These are phyloP conservation scores for Cladosporium sp. DNA, from an alignment of 2,329 filamentous ascomycete species.

Conservation along the genomic window DNA sequence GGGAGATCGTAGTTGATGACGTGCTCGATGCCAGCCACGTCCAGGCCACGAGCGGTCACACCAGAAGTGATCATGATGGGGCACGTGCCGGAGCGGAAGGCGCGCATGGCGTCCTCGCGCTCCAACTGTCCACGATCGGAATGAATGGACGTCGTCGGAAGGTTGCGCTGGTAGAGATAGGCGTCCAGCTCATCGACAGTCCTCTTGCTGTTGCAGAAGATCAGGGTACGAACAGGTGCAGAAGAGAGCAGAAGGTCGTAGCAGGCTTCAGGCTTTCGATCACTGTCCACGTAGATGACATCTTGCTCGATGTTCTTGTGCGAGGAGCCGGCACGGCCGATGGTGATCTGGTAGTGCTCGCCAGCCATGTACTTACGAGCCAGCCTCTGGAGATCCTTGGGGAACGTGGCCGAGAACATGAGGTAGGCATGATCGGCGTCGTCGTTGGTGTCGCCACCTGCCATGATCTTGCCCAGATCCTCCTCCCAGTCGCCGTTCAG, in stretches of 20 bases:
- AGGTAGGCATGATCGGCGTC: slow-evolving; percentile 65
- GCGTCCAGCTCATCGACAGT: slow-evolving; percentile 82
- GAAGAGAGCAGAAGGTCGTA: slow-evolving; percentile 66
- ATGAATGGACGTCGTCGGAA: slow-evolving; percentile 87
- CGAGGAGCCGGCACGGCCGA: slow-evolving; percentile 75
- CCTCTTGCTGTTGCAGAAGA: slow-evolving; percentile 82
- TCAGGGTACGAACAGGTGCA: slow-evolving; percentile 70
- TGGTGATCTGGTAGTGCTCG: slow-evolving; percentile 72
- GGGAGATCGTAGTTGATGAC: slow-evolving; percentile 94
- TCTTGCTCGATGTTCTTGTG: slow-evolving; percentile 78
- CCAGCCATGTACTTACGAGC: slow-evolving; percentile 70
- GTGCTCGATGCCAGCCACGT: slow-evolving; percentile 80
- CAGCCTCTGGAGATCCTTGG: slow-evolving; percentile 69
- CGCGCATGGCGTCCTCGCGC: slow-evolving; percentile 71
- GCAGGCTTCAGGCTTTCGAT: slow-evolving; percentile 65
- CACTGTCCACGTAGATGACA: slow-evolving; percentile 61
- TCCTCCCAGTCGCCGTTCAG: slow-evolving; percentile 71
- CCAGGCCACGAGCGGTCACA: slow-evolving; percentile 80
- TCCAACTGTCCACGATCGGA: slow-evolving; percentile 81
- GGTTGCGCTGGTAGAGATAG: slow-evolving; percentile 70
- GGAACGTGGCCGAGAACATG: slow-evolving; percentile 95
- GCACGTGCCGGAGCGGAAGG: slow-evolving; percentile 68
- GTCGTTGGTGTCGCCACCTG: slow-evolving; percentile 73
- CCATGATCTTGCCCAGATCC: slow-evolving; percentile 70
- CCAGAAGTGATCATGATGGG: slow-evolving; percentile 85